Evolutionary conservation across 441 rosid species (phyloP).

Genomic region (Biscutella laevigata): DNA sequence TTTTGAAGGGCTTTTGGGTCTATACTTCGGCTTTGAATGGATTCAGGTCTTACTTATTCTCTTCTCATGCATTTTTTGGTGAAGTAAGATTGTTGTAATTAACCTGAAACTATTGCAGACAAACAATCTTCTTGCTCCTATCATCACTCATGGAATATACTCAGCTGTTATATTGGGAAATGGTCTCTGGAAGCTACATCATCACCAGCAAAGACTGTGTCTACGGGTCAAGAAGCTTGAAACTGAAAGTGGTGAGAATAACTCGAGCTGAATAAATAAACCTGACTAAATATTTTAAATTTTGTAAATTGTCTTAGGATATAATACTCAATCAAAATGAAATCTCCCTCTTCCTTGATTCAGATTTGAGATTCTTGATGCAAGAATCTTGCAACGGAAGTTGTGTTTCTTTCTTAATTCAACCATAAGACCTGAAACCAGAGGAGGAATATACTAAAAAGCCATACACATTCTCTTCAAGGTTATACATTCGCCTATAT

Average conservation of each 20-base stretch:
- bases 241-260: slow-evolving; percentile 30
- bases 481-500: no score
- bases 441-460: no score
- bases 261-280: slow-evolving; percentile 9
- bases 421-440: no score
- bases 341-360: no score
- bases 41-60: slow-evolving; percentile 47
- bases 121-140: slow-evolving; percentile 69
- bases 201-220: slow-evolving; percentile 60
- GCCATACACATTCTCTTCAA: no score
- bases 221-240: slow-evolving; percentile 57
- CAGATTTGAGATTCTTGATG: no score
- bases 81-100: neutral
- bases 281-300: neutral
- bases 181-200: slow-evolving; percentile 84
- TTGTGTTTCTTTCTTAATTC: no score
- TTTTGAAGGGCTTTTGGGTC: slow-evolving; percentile 80
- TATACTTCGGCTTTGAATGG: slow-evolving; percentile 92
- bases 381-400: no score
- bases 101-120: slow-evolving; percentile 39
- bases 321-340: no score
- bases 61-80: neutral
- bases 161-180: slow-evolving; percentile 75
- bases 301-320: slow-evolving; percentile 9
- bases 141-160: slow-evolving; percentile 86